These are phyloP conservation scores for Bruguiera parviflora DNA, from an alignment of 345 rosid genomes.

Conservation along the genomic window DNA sequence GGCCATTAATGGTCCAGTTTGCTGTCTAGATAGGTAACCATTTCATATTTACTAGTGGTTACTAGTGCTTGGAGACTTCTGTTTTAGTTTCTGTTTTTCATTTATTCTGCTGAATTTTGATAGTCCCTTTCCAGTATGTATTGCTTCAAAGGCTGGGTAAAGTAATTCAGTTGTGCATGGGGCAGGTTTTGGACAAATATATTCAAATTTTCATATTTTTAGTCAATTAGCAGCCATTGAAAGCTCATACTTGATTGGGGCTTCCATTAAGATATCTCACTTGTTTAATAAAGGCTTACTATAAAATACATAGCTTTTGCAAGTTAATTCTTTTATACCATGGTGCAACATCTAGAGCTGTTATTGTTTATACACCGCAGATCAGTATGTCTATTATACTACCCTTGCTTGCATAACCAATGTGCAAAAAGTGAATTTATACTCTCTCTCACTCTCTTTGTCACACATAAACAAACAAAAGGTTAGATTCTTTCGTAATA, in stretches of 20 bases:
- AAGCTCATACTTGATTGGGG: neutral
- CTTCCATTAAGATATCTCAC: no score
- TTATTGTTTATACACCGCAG: neutral
- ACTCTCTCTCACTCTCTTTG: neutral
- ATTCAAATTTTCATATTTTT: slow-evolving; percentile 5
- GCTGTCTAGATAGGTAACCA: slow-evolving; percentile 72
- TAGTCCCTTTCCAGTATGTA: no score
- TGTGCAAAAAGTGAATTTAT: neutral
- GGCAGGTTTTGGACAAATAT: slow-evolving; percentile 38
- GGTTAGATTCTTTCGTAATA: no score
- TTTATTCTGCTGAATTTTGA: no score
- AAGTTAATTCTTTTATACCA: neutral
- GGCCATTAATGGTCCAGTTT: slow-evolving; percentile 48
- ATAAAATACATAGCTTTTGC: neutral
- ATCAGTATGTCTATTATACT: neutral
- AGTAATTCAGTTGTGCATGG: no score
- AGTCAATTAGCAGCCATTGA: neutral
- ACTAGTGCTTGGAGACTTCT: no score
- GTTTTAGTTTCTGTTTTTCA: no score
- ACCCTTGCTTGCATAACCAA: neutral
- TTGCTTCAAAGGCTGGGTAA: no score
- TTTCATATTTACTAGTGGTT: neutral
- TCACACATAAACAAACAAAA: neutral
- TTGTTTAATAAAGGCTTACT: no score
- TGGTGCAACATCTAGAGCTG: neutral